Base-by-base conservation (phyloP, 78 protist genomes). In the slime mould (Dictyostelium discoideum) region DNA sequence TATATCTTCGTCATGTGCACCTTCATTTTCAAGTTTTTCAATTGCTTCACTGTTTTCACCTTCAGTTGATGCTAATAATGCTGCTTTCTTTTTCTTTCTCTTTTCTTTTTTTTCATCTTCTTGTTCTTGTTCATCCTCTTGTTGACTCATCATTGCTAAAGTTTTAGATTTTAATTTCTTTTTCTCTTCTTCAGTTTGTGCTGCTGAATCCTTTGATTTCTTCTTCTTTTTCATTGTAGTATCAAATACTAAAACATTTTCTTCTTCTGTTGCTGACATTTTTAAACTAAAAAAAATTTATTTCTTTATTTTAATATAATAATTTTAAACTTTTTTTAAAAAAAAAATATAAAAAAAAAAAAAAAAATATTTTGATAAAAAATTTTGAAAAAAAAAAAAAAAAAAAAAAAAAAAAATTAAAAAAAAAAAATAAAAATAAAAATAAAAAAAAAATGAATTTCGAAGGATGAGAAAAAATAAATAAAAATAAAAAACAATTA, bases 91-190 rank as follows among this genome's bases (percentile, higher is more conserved):
- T 65, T 87, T 87, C 82, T 87, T 87, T 78, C 63, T 77, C 72
- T 73, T 54, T 76, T 77, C 83, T 76, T 74, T n/a, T 5, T 60
- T 76, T 79, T 37, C 46, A 24, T 88, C 69, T 40, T 72, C 94
- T n/a, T 65, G 44, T 88, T 54, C 74, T 87, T 87, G 85, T 24
- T 76, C 85, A 9, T 79, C 93, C 8, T 87, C 42, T 79, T 87
- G 78, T 26, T 63, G 74, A 20, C 42, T 29, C 88, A 63, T 84
- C 88, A 84, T 82, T 54, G 88, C 78, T 63, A 84, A 54, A n/a
- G 88, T 84, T 40, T 29, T 63, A 42, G 74, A 63, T 54, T 39
- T 84, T 67, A 39, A 39, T 63, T 63, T 84, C 78, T 84, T 63
- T 39, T 84, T 84, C 54, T 84, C 78, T 10, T 63, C 87, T 3